These are phyloP conservation scores for Chrysoporthe cubensis DNA, from an alignment of 2,329 filamentous ascomycete species.

Conservation along the genomic window DNA sequence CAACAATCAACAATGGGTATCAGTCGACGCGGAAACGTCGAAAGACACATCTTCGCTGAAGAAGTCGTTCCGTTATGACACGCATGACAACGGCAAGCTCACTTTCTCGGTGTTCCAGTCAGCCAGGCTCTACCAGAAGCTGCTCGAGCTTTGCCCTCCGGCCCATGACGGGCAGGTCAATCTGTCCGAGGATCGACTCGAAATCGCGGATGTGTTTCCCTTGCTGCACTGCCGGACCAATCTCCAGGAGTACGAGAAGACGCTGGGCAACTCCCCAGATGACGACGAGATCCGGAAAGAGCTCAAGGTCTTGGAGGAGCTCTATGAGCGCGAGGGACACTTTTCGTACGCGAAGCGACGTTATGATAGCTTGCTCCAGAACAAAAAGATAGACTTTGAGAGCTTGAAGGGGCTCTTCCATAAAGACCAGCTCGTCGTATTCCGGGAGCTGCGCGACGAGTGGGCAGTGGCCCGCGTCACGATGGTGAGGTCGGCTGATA, in stretches of 20 bases:
- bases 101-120: conserved; percentile 1
- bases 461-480: neutral
- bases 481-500: neutral
- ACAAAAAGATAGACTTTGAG: conserved; percentile 1
- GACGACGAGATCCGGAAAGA: neutral
- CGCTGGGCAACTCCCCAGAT: neutral
- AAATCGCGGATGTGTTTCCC: neutral
- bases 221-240: neutral
- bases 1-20: neutral
- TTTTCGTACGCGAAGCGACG: neutral
- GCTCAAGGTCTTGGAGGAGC: neutral
- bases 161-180: neutral
- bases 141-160: conserved; percentile 6
- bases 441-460: conserved; percentile 10
- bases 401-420: conserved; percentile 2
- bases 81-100: neutral
- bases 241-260: neutral
- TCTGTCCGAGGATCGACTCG: neutral
- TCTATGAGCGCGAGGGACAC: conserved; percentile 1
- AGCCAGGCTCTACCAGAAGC: conserved; percentile 1
- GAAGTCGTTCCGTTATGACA: neutral
- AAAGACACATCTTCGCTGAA: neutral
- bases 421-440: conserved; percentile 1
- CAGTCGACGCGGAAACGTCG: neutral
- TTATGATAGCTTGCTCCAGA: neutral